Evolutionary conservation across 2,329 filamentous ascomycete genomes (phyloP).

Genomic region (Zasmidium citrigriseum): DNA sequence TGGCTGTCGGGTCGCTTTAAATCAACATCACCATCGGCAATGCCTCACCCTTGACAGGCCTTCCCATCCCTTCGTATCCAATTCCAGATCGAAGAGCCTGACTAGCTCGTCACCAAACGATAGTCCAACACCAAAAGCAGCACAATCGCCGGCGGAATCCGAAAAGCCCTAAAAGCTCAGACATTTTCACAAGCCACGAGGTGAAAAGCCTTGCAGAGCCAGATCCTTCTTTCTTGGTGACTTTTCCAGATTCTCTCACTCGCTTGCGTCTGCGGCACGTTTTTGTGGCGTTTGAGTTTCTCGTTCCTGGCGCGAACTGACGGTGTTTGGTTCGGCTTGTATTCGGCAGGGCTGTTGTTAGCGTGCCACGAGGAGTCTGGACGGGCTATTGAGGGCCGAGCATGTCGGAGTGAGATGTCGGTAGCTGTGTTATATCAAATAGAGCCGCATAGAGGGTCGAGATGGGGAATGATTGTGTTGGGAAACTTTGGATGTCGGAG

Average conservation of each 20-base stretch:
- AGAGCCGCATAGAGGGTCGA: too few species aligned
- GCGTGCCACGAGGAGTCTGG: not conserved
- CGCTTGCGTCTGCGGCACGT: not conserved
- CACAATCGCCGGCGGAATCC: not conserved
- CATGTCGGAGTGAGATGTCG: too few species aligned
- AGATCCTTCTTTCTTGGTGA: not conserved
- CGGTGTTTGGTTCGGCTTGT: not conserved
- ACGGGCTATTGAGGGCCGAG: not conserved
- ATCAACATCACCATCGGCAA: not conserved
- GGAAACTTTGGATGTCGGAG: too few species aligned
- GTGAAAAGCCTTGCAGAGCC: not conserved
- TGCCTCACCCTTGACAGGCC: not conserved
- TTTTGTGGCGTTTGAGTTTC: not conserved
- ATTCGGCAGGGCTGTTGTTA: not conserved
- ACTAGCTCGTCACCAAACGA: not conserved
- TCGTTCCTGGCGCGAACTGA: not conserved
- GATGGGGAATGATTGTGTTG: too few species aligned
- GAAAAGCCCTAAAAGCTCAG: not conserved
- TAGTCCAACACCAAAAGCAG: not conserved
- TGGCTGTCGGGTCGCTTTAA: not conserved
- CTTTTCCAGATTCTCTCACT: not conserved
- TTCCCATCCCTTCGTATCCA: not conserved
- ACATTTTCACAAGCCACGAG: not conserved
- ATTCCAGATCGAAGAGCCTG: not conserved
- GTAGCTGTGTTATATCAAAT: too few species aligned